A percentile compares a stretch with the other conserved stretches of the same genome.
phyloP scores from a whole-genome alignment of 257 asterid species.

The Solanum paucissectum region DNA sequence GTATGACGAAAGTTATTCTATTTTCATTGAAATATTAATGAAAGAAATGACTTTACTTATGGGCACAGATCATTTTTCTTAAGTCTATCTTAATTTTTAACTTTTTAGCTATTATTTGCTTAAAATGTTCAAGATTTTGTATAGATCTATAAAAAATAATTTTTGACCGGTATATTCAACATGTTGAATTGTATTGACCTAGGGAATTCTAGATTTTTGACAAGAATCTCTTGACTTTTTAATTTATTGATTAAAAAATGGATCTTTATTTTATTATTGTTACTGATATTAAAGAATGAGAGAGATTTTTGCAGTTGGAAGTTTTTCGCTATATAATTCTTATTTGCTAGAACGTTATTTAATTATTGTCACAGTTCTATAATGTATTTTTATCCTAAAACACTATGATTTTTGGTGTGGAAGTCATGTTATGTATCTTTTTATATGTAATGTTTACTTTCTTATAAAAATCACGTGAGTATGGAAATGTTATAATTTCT shows the following conservation, averaged over 20 bases:
- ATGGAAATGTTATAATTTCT: neutral
- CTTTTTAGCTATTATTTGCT: neutral
- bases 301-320: conserved; percentile 12
- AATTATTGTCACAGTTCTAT: no score
- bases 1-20: no score
- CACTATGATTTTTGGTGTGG: neutral
- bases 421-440: neutral
- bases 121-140: neutral
- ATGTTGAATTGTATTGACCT: conserved; percentile 14
- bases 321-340: conserved; percentile 13
- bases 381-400: neutral
- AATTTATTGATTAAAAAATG: neutral
- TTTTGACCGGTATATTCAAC: neutral
- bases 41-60: neutral
- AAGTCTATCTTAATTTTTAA: no score
- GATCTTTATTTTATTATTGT: neutral
- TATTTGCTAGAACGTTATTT: conserved; percentile 2
- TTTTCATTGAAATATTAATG: no score
- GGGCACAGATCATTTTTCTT: neutral
- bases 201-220: neutral
- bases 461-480: neutral
- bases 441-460: neutral
- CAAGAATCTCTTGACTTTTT: neutral
- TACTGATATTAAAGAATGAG: conserved; percentile 13
- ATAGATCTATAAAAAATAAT: neutral